Evolutionary conservation across 306 rosid genomes (phyloP).

Genomic region (Glycine tomentella): DNA sequence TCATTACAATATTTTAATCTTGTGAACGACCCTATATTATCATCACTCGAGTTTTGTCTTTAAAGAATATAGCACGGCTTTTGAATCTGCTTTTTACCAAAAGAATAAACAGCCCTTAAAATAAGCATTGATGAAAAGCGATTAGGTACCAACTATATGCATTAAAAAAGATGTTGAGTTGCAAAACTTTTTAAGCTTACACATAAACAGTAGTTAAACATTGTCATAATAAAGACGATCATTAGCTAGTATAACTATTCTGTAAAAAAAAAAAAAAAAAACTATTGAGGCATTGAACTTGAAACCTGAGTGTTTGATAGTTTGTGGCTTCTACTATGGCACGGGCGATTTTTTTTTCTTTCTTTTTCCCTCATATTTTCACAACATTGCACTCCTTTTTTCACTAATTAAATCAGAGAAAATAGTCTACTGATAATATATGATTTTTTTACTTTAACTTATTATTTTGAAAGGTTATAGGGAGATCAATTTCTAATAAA

Average conservation of each 20-base stretch:
- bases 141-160: background rate
- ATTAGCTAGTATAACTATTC: background rate
- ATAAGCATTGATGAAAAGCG: slow-evolving; percentile 10
- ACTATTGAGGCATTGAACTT: no score
- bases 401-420: no score
- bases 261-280: no score
- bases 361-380: no score
- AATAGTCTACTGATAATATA: no score
- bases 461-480: no score
- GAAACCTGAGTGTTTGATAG: no score
- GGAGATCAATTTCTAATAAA: no score
- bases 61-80: slow-evolving; percentile 38
- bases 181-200: slow-evolving; percentile 5
- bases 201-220: background rate
- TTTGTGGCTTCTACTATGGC: no score
- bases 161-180: background rate
- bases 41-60: slow-evolving; percentile 29
- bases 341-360: no score
- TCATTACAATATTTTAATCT: background rate
- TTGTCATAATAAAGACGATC: background rate
- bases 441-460: no score
- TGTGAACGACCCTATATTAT: slow-evolving; percentile 3
- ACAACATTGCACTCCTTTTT: no score
- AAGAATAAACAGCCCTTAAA: slow-evolving; percentile 30
- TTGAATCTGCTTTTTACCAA: slow-evolving; percentile 48